A percentile compares a stretch with the other conserved stretches of the same genome.
These are phyloP conservation scores for Potentilla sterilis DNA, from an alignment of 306 rosid species.

Conservation along the genomic window DNA sequence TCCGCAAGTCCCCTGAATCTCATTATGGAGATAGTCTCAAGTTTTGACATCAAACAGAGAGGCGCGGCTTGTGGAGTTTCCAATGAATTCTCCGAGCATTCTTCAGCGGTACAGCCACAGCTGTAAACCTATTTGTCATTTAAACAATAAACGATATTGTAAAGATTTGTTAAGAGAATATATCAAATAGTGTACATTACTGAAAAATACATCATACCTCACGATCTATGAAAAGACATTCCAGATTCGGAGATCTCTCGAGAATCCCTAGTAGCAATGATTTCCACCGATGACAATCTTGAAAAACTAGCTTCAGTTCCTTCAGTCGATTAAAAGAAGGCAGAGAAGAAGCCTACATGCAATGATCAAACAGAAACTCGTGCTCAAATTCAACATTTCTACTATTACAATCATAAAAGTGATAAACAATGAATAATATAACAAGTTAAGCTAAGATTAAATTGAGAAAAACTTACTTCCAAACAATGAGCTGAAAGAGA, in stretches of 20 bases:
- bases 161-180: background rate
- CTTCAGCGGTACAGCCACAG: background rate
- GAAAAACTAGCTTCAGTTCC: background rate
- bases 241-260: background rate
- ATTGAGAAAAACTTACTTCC: background rate
- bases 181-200: background rate
- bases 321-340: background rate
- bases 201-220: background rate
- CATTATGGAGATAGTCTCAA: background rate
- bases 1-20: background rate
- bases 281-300: background rate
- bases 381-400: background rate
- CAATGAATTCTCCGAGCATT: background rate
- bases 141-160: background rate
- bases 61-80: background rate
- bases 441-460: background rate
- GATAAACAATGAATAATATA: background rate
- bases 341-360: background rate
- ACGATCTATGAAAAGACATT: background rate
- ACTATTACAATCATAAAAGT: background rate
- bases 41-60: background rate
- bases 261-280: background rate
- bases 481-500: background rate
- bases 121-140: background rate
- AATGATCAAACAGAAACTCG: background rate